Evolutionary conservation across 176 grass and related monocot species (phyloP), one percentile per base, ranked within the genome.

Genomic region (Tuctoria greenei): DNA sequence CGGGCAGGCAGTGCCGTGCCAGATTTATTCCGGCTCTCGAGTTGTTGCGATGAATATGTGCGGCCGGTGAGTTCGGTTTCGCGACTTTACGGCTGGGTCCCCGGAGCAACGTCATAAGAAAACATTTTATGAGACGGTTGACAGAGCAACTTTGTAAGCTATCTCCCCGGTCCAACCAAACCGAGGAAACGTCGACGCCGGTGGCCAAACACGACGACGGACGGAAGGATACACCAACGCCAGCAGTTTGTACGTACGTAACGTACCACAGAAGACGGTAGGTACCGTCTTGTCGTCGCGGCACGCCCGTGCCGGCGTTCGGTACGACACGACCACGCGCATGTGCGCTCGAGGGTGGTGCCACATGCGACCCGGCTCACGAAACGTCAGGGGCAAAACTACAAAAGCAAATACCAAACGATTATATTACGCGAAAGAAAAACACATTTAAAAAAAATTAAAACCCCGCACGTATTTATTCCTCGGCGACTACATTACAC

Each of bases 41-140:
- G n/a, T n/a, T n/a, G n/a, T n/a, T n/a, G n/a, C n/a, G n/a, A 15
- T 54, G 54, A 16, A 75, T 86, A 73, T 62, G 78, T 62, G 78
- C 60, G 17, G 58, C 37, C 59, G 26, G 68, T 35, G 47, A 71
- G 16, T 71, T 36, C 47, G 68, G 42, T 43, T 26, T 60, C 9
- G 40, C 21, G 26, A 50, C 28, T 31, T 61, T 7, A 59, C 20
- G 56, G 56, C 56, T 24, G 21, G 31, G 31, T 31, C 56, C n/a
- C n/a, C n/a, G n/a, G n/a, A n/a, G 4, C 45, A 47, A 47, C 14
- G 13, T 12, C 1, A 12, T 44, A 11, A 44, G 42, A 44, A 45
- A 14, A 45, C 4, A 45, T 4, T 14, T 45, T 12, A 44, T 44
- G 43, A 45, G 11, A 13, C 11, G 14, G 39, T 41, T 46, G 44